These are phyloP conservation scores for Zizania latifolia DNA, from an alignment of 176 grass and related monocot genomes.

Conservation along the genomic window DNA sequence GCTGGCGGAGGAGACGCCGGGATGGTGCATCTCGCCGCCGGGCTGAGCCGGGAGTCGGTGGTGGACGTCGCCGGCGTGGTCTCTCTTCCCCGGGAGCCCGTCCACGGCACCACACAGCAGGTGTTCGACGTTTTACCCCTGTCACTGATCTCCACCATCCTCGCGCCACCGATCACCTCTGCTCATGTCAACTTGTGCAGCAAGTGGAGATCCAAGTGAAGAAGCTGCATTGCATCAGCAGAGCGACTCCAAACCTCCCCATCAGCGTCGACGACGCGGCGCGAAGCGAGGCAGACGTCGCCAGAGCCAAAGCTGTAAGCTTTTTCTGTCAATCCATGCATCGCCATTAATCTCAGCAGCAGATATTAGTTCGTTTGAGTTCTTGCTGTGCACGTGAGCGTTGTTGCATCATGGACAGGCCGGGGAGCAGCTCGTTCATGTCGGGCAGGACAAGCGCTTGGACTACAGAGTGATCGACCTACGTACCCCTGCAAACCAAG, in stretches of 20 bases:
- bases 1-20: slow-evolving; percentile 17
- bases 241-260: slow-evolving; percentile 37
- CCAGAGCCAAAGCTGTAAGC: slow-evolving; percentile 41
- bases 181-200: background rate
- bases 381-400: background rate
- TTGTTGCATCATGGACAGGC: background rate
- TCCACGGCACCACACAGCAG: slow-evolving; percentile 67
- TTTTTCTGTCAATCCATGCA: background rate
- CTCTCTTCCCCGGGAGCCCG: slow-evolving; percentile 43
- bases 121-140: background rate
- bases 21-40: slow-evolving; percentile 54
- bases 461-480: slow-evolving; percentile 49
- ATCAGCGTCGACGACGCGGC: slow-evolving; percentile 69
- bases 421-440: slow-evolving; percentile 57
- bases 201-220: slow-evolving; percentile 61
- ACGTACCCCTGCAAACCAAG: slow-evolving; percentile 52
- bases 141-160: background rate
- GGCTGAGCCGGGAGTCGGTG: slow-evolving; percentile 62
- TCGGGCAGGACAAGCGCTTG: slow-evolving; percentile 64
- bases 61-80: slow-evolving; percentile 60
- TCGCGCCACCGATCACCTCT: background rate
- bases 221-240: slow-evolving; percentile 64
- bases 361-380: background rate
- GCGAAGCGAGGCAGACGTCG: slow-evolving; percentile 40
- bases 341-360: background rate